Conservation (phyloP, 1,284 basidiomycete genomes). For the Fomes fomentarius region DNA sequence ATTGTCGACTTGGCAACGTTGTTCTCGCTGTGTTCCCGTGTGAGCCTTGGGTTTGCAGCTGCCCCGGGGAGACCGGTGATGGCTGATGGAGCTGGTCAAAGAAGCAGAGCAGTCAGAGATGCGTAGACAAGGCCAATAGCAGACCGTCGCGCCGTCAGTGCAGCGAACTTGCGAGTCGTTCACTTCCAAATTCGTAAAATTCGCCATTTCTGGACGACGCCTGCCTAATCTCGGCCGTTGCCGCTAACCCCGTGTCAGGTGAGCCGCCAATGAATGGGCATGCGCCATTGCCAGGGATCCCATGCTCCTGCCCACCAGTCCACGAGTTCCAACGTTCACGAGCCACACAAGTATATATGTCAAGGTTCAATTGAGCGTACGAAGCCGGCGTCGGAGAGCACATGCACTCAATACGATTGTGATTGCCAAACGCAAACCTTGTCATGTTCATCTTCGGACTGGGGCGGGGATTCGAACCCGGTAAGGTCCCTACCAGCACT, state of each 20-base stretch:
- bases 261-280: neutral
- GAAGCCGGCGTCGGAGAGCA: no score
- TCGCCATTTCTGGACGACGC: conserved; percentile 26
- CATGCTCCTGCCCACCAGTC: no score
- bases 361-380: no score
- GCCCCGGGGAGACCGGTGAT: neutral
- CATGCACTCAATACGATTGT: no score
- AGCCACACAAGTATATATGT: neutral
- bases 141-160: neutral
- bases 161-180: conserved; percentile 3
- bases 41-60: no score
- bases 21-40: neutral
- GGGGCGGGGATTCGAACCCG: no score
- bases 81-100: neutral
- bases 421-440: no score
- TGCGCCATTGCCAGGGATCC: no score
- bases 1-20: neutral
- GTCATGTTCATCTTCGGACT: neutral
- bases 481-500: no score
- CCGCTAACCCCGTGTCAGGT: conserved; percentile 23
- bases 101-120: neutral
- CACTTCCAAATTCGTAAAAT: conserved; percentile 1
- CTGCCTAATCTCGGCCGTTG: conserved; percentile 30
- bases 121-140: no score
- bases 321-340: neutral